Percentiles rank a stretch among this genome's conserved stretches.
These are phyloP conservation scores for Colletotrichum agaves DNA, from an alignment of 2,329 filamentous ascomycete genomes.

Conservation along the genomic window DNA sequence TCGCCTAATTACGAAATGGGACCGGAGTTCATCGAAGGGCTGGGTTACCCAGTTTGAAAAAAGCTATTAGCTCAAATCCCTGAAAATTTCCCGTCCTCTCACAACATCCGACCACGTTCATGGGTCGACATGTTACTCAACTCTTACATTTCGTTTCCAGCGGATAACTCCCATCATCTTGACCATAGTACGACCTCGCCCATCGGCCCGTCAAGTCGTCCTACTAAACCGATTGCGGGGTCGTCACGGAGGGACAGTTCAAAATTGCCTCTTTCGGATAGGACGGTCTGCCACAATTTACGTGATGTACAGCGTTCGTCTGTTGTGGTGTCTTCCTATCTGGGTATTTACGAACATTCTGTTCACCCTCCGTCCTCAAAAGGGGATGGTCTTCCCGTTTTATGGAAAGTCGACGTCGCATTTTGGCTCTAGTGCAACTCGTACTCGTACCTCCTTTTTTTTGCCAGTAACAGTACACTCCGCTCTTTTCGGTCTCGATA, in stretches of 20 bases:
- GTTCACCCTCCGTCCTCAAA: constrained; percentile 14
- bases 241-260: background rate
- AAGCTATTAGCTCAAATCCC: background rate
- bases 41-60: background rate
- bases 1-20: background rate
- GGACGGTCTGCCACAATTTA: background rate
- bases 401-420: background rate
- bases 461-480: background rate
- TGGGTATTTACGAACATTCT: background rate
- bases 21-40: background rate
- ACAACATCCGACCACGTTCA: background rate
- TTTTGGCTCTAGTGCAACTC: background rate
- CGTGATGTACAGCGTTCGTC: background rate
- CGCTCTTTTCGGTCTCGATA: background rate
- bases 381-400: background rate
- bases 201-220: background rate
- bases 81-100: background rate
- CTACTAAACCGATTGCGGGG: background rate
- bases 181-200: background rate
- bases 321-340: background rate
- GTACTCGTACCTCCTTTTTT: background rate
- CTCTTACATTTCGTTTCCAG: background rate
- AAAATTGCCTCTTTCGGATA: constrained; percentile 19
- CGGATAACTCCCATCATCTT: background rate
- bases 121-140: background rate